Conservation (phyloP, 441 rosid genomes). For the Metrosideros polymorpha region DNA sequence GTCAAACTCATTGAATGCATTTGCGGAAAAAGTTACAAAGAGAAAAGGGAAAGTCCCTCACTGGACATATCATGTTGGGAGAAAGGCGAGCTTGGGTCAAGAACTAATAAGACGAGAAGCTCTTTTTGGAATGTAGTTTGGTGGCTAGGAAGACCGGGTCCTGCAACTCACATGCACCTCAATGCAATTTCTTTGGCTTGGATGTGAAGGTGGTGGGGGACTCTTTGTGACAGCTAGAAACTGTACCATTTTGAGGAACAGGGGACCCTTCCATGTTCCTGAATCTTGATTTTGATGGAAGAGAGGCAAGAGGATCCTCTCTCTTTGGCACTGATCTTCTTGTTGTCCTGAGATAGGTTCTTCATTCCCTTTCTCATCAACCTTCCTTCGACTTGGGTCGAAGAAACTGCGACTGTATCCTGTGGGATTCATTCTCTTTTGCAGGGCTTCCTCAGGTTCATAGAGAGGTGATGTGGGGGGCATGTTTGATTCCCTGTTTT, state of each 20-base stretch:
- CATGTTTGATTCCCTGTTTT: neutral
- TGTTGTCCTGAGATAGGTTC: neutral
- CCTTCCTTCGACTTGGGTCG: neutral
- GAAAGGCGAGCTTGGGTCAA: neutral
- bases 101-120: neutral
- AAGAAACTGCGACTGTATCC: neutral
- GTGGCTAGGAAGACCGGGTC: constrained; percentile 7
- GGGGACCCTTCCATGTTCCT: neutral
- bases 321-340: neutral
- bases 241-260: neutral
- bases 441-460: neutral
- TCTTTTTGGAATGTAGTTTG: neutral
- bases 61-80: neutral
- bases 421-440: neutral
- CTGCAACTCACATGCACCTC: constrained; percentile 7
- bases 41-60: neutral
- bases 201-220: neutral
- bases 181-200: neutral
- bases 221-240: neutral
- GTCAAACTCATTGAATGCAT: neutral
- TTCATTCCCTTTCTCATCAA: neutral
- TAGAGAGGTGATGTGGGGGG: neutral
- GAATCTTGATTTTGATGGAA: neutral
- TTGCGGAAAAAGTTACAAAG: neutral
- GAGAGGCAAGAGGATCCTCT: neutral